Percentiles rank a stretch among this genome's conserved stretches.
phyloP scores from a whole-genome alignment of 106 monocot genomes.

The Alisma plantagoaquatica region DNA sequence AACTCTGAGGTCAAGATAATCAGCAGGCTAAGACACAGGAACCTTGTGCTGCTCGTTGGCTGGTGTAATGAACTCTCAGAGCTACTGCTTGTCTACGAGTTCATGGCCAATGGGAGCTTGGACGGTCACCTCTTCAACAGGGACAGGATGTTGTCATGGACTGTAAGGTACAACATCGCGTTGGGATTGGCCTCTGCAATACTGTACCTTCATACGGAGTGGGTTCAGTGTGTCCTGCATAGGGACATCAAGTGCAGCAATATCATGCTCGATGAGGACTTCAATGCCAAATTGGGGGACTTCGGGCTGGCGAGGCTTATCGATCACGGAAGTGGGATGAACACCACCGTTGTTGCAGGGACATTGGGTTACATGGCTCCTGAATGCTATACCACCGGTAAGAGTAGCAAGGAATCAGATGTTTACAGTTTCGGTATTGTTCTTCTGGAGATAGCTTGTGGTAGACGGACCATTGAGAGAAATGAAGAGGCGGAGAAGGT shows the following conservation, averaged over 20 bases:
- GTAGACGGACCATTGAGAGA: constrained; percentile 5
- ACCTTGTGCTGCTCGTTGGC: constrained; percentile 11
- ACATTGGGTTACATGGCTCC: constrained; percentile 15
- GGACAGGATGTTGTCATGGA: no score
- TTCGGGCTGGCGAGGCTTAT: no score
- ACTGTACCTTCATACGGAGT: constrained; percentile 11
- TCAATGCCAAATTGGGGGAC: constrained; percentile 11
- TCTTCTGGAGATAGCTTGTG: constrained; percentile 12
- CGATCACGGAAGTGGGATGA: constrained; percentile 4
- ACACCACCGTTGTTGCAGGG: constrained; percentile 10
- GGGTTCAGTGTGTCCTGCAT: constrained; percentile 14
- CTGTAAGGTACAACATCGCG: constrained; percentile 5
- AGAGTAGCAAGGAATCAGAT: no score
- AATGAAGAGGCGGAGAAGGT: neutral
- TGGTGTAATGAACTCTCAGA: constrained; percentile 11
- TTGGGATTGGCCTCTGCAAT: constrained; percentile 3
- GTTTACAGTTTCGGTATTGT: constrained; percentile 13
- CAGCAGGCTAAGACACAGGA: constrained; percentile 9
- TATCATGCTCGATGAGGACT: constrained; percentile 12
- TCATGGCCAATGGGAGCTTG: no score
- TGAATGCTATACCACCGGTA: constrained; percentile 4
- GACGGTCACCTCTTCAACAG: constrained; percentile 14
- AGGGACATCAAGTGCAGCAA: constrained; percentile 14
- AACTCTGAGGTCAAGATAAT: constrained; percentile 10
- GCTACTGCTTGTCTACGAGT: no score